These are phyloP conservation scores for Isabelozyma gotoi DNA, from an alignment of 805 yeast genomes.

Conservation along the genomic window DNA sequence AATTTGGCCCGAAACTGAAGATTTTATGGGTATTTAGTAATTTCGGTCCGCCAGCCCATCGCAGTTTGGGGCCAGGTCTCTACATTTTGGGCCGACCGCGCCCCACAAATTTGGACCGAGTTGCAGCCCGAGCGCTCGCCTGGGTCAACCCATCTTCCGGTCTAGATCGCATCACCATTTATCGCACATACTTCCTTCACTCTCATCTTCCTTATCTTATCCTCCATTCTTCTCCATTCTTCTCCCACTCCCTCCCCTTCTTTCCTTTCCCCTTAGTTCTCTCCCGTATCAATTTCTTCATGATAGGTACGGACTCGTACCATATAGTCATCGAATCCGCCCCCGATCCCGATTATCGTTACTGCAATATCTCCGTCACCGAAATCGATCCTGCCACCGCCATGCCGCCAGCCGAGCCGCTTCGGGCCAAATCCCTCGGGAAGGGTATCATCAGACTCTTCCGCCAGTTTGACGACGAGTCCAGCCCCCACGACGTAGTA, in stretches of 20 bases:
- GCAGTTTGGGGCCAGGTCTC: too few species aligned
- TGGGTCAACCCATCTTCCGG: too few species aligned
- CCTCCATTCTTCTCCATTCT: not conserved
- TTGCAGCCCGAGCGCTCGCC: too few species aligned
- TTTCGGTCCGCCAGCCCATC: too few species aligned
- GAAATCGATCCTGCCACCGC: slow-evolving; percentile 15
- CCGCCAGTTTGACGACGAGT: slow-evolving; percentile 45
- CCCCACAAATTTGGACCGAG: too few species aligned
- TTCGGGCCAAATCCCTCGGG: slow-evolving; percentile 66
- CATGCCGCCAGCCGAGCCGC: slow-evolving; percentile 37
- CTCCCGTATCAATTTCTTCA: slow-evolving; percentile 5
- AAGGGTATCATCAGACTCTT: slow-evolving; percentile 71
- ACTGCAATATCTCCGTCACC: slow-evolving; percentile 27
- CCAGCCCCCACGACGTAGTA: slow-evolving; percentile 7
- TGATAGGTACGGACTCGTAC: slow-evolving; percentile 45
- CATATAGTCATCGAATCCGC: slow-evolving; percentile 28
- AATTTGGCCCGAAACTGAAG: too few species aligned
- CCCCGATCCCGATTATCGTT: slow-evolving; percentile 27
- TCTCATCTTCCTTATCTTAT: too few species aligned
- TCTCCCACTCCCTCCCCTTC: not conserved
- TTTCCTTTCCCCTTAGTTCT: not conserved
- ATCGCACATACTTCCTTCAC: too few species aligned
- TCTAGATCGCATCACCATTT: too few species aligned
- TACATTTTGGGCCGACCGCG: too few species aligned
- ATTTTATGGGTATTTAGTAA: too few species aligned